Evolutionary conservation across 23 red algal species (phyloP), one percentile per base, ranked within the genome.

Genomic region (Agarophyton chilense): DNA sequence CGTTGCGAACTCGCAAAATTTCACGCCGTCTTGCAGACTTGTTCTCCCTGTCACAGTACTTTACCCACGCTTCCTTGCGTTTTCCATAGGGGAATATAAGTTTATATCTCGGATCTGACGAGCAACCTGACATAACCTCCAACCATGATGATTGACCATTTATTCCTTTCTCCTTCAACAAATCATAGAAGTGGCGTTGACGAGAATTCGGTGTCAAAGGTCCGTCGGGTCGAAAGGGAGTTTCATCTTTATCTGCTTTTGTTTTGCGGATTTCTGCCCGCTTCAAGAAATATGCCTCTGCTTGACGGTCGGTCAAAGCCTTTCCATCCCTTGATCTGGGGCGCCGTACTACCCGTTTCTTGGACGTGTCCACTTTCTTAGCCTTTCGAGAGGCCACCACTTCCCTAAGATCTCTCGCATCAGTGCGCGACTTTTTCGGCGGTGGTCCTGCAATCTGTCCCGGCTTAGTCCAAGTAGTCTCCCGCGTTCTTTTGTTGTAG

Each of bases 381-480:
- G 21, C 2, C 22, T 53, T 72, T 71, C n/a, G 64, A 31, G 39
- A 45, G 0, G 64, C 33, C 0, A 74, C 65, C 29, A 42, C 44
- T 18, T 86, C 45, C 12, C 82, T 12, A 11, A 74, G 35, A 86
- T 86, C 82, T 55, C 21, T 39, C 21, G 18, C 64, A 18, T 52
- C 62, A 31, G 33, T 55, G 44, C 82, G 60, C 18, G 65, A 17
- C 29, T 63, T 63, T 21, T 86, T 86, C 22, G 31, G 40, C 5
- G 61, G 28, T 19, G 61, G 49, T 28, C 24, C 82, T 13, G 22
- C 46, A 13, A 16, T 63, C 28, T 61, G 41, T 32, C 24, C 31
- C 7, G 91, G 91, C 41, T 77, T 67, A 9, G 91, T 94, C 91
- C 91, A 94, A 14, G 73, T 74, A n/a, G 91, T 94, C 43, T 80